Evolutionary conservation across 2,329 filamentous ascomycete genomes (phyloP).

Genomic region (Colletotrichum siamense): DNA sequence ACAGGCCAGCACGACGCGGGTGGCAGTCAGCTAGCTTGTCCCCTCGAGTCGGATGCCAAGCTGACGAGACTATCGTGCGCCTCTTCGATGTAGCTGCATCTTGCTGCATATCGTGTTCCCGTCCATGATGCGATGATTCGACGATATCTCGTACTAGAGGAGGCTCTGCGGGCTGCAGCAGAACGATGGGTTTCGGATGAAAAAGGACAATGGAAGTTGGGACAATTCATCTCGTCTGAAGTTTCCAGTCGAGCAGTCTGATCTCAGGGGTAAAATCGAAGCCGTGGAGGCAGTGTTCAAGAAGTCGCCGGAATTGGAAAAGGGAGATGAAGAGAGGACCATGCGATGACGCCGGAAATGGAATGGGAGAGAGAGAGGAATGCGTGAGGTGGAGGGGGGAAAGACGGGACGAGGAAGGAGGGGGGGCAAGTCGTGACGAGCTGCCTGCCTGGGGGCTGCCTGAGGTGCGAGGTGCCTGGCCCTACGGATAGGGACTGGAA

Average conservation of each 20-base stretch:
- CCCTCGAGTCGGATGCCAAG: neutral
- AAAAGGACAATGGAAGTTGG: neutral
- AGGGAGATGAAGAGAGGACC: neutral
- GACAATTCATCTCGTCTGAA: neutral
- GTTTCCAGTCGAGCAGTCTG: neutral
- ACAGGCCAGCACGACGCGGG: neutral
- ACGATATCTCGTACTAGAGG: neutral
- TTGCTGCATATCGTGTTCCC: neutral
- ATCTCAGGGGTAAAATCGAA: neutral
- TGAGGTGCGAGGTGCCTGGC: neutral
- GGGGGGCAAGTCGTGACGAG: neutral
- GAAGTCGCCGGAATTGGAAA: neutral
- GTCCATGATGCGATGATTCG: neutral
- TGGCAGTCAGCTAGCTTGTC: neutral
- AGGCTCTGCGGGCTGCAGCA: neutral
- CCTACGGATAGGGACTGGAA: neutral
- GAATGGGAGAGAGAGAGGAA: neutral
- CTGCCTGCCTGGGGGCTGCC: neutral
- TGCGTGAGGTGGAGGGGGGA: neutral
- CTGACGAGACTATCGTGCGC: neutral
- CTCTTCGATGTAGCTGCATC: neutral
- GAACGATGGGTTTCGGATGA: neutral
- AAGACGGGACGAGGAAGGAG: neutral
- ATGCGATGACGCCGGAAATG: neutral
- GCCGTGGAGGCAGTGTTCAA: neutral